These are phyloP conservation scores for Macadamia integrifolia DNA, from an alignment of 164 flowering plant species.

Conservation along the genomic window DNA sequence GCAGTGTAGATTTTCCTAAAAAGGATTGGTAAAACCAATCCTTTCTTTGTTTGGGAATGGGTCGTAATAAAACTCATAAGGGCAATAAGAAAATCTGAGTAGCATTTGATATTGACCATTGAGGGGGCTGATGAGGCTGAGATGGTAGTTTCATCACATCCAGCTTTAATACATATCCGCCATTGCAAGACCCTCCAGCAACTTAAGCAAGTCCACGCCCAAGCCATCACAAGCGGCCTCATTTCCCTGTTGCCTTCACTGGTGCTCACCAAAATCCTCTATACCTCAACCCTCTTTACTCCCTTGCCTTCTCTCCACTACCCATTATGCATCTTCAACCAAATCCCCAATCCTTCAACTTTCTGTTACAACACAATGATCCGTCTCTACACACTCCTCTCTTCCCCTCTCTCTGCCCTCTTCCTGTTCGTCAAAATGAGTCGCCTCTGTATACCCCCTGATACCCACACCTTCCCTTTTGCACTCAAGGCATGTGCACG, in stretches of 20 bases:
- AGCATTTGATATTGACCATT: no score
- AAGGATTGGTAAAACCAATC: no score
- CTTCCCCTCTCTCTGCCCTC: slow-evolving; percentile 39
- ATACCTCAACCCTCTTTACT: slow-evolving; percentile 27
- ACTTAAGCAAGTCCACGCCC: slow-evolving; percentile 57
- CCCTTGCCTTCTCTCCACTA: slow-evolving; percentile 20
- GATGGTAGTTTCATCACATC: slow-evolving; percentile 12
- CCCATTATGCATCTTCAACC: slow-evolving; percentile 38
- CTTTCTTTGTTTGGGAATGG: no score
- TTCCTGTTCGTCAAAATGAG: slow-evolving; percentile 47
- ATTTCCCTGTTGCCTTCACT: slow-evolving; percentile 18
- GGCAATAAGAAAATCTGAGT: no score
- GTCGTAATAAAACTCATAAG: no score
- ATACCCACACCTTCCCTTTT: slow-evolving; percentile 65
- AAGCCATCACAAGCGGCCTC: slow-evolving; percentile 41
- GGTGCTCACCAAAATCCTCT: slow-evolving; percentile 43
- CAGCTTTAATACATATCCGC: slow-evolving; percentile 12
- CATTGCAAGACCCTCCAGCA: slow-evolving; percentile 42
- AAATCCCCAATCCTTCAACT: slow-evolving; percentile 45
- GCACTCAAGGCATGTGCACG: slow-evolving; percentile 42
- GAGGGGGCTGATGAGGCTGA: not conserved
- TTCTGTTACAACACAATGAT: slow-evolving; percentile 59
- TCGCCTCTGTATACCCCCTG: slow-evolving; percentile 39
- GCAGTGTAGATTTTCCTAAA: no score
- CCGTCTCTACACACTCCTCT: slow-evolving; percentile 41